Conservation (phyloP, 371 early-diverging fungal genomes). For the Conidiobolus incongruus region DNA sequence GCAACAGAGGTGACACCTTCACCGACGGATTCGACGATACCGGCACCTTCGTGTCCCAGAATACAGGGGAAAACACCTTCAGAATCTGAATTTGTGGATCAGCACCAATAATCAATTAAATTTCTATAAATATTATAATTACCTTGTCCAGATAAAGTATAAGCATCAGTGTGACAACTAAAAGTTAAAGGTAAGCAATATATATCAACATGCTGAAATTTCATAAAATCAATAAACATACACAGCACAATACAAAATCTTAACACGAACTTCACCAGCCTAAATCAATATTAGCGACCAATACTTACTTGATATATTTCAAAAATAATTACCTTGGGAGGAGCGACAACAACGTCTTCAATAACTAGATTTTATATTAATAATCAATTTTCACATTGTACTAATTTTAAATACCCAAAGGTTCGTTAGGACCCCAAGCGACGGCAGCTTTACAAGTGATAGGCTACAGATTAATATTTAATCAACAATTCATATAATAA, state of each 20-base stretch:
- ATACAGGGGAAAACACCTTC: slow-evolving; percentile 83
- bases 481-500: too few species aligned
- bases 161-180: slow-evolving; percentile 82
- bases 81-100: slow-evolving; percentile 21
- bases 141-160: slow-evolving; percentile 76
- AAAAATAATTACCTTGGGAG: slow-evolving; percentile 33
- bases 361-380: slow-evolving; percentile 23
- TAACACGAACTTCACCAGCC: slow-evolving; percentile 86
- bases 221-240: too few species aligned
- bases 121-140: slow-evolving; percentile 4
- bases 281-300: too few species aligned
- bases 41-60: slow-evolving; percentile 90
- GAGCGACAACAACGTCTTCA: slow-evolving; percentile 79
- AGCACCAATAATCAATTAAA: background rate
- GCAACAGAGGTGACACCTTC: slow-evolving; percentile 81
- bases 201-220: background rate
- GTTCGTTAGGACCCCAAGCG: slow-evolving; percentile 83
- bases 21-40: slow-evolving; percentile 89
- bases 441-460: slow-evolving; percentile 91
- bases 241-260: slow-evolving; percentile 74
- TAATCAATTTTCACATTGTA: background rate
- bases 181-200: background rate
- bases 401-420: slow-evolving; percentile 40
- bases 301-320: background rate
- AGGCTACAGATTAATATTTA: too few species aligned